Conservation (phyloP, 2,329 filamentous ascomycete genomes). For the Aspergillus pseudotamarii region DNA sequence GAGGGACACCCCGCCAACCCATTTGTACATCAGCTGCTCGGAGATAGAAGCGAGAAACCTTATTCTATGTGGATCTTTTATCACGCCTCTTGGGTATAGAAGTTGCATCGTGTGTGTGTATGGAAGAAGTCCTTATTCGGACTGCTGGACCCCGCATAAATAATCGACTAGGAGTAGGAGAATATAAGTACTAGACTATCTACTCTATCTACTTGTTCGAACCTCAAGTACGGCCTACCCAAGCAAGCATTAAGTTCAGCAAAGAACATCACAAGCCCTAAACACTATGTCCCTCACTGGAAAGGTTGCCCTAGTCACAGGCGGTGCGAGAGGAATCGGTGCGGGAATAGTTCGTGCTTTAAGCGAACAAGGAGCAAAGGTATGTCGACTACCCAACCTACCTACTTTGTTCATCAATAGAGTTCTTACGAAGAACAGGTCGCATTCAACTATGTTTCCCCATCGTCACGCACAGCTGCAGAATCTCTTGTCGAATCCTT, state of each 20-base stretch:
- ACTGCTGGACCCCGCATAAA: not conserved
- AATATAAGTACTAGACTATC: no score
- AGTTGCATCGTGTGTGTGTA: not conserved
- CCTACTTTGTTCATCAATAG: not conserved
- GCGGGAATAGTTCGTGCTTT: conserved; percentile 19
- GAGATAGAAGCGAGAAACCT: not conserved
- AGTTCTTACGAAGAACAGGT: conserved; percentile 10
- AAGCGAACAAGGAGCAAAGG: conserved; percentile 18
- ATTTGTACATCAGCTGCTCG: not conserved
- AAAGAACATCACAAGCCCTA: not conserved
- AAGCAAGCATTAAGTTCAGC: not conserved
- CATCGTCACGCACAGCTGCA: conserved; percentile 14
- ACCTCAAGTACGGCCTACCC: not conserved
- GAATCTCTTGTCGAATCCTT: conserved; percentile 14
- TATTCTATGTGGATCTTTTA: not conserved
- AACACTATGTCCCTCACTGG: conserved; percentile 20
- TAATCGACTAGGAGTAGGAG: not conserved
- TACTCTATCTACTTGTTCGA: not conserved
- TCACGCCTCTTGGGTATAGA: not conserved
- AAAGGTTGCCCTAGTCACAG: conserved; percentile 23
- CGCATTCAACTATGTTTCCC: conserved; percentile 22
- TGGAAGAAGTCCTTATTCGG: not conserved
- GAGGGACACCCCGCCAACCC: not conserved
- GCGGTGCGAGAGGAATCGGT: conserved; percentile 22
- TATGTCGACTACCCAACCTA: not conserved